Percentiles rank a stretch among this genome's conserved stretches.
Evolutionary conservation across 208 protist genomes (phyloP).

Genomic region (Wallacemonas rigidus): DNA sequence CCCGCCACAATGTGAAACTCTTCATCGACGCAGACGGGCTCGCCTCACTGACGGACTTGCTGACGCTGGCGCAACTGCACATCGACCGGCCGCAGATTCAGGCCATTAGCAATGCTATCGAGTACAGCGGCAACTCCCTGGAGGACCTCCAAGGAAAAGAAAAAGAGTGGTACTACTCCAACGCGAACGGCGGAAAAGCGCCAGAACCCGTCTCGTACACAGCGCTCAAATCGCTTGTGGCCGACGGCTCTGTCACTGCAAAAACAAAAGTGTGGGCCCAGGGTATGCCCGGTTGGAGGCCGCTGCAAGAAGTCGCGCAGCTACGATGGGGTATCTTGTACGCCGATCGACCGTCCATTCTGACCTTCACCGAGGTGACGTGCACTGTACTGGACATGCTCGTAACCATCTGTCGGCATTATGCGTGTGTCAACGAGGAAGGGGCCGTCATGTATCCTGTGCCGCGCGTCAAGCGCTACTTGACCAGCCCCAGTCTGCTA

Average conservation of each 20-base stretch:
- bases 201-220: slow-evolving; percentile 70
- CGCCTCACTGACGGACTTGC: slow-evolving; percentile 73
- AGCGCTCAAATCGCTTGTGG: slow-evolving; percentile 63
- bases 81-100: slow-evolving; percentile 85
- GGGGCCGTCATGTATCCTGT: slow-evolving; percentile 92
- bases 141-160: slow-evolving; percentile 58
- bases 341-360: slow-evolving; percentile 52
- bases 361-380: slow-evolving; percentile 91
- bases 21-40: slow-evolving; percentile 92
- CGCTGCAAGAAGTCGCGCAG: slow-evolving; percentile 86
- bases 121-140: slow-evolving; percentile 42
- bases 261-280: slow-evolving; percentile 94
- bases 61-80: slow-evolving; percentile 94
- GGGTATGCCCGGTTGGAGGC: slow-evolving; percentile 92
- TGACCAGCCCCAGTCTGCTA: slow-evolving; percentile 80
- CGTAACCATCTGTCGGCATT: slow-evolving; percentile 83
- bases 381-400: slow-evolving; percentile 91
- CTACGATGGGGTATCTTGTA: slow-evolving; percentile 90
- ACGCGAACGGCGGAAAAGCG: slow-evolving; percentile 27
- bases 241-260: slow-evolving; percentile 42
- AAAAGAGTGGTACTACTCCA: slow-evolving; percentile 92
- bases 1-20: slow-evolving; percentile 88
- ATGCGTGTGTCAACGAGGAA: slow-evolving; percentile 82
- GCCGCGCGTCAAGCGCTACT: slow-evolving; percentile 88
- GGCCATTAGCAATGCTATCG: slow-evolving; percentile 81